These are phyloP conservation scores for Leccinum obscurum DNA, from an alignment of 768 basidiomycete genomes.

Conservation along the genomic window DNA sequence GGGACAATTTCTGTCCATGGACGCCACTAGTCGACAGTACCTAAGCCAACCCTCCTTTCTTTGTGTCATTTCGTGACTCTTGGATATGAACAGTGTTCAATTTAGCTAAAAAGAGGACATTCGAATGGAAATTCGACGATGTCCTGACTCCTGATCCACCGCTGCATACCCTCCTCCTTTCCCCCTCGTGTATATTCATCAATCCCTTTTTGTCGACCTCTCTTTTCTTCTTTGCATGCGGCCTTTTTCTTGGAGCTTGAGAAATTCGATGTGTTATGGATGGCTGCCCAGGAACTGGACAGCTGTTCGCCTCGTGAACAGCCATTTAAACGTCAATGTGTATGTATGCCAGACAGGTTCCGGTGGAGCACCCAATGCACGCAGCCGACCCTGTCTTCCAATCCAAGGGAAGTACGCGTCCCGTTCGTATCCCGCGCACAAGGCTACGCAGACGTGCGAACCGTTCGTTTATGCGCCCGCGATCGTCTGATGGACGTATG, in stretches of 20 bases:
- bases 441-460: neutral
- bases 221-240: neutral
- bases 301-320: neutral
- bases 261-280: neutral
- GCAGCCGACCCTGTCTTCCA: neutral
- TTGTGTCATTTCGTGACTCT: neutral
- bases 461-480: neutral
- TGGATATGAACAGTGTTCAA: slow-evolving; percentile 4
- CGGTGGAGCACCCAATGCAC: neutral
- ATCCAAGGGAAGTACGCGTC: neutral
- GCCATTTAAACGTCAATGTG: neutral
- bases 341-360: neutral
- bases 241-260: neutral
- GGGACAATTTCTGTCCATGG: neutral
- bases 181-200: neutral
- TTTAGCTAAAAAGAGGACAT: slow-evolving; percentile 15
- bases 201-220: neutral
- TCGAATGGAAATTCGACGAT: neutral
- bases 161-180: neutral
- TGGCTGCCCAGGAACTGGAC: neutral
- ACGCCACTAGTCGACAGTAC: slow-evolving; percentile 16
- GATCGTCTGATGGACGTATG: neutral
- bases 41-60: neutral
- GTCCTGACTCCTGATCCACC: neutral
- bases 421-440: neutral